These are phyloP conservation scores for Sporothrix brunneoviolacea DNA, from an alignment of 2,329 filamentous ascomycete species.

Conservation along the genomic window DNA sequence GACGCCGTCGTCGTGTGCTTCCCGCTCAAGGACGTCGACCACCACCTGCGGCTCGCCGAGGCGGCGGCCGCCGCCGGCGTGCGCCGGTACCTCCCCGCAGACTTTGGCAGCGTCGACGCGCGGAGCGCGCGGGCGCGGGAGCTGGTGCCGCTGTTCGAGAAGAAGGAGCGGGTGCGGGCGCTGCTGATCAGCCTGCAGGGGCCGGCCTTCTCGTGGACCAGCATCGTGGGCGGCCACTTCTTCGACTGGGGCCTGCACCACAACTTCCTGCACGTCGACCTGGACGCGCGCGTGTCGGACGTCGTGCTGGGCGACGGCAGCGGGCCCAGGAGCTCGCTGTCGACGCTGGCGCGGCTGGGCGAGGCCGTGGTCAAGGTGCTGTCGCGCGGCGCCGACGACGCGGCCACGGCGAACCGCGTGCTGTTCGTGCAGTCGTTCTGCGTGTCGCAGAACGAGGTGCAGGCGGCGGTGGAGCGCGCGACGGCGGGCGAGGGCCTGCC, in stretches of 20 bases:
- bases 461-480: conserved; percentile 28
- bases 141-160: conserved; percentile 31
- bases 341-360: conserved; percentile 29
- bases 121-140: conserved; percentile 27
- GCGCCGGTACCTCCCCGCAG: conserved; percentile 33
- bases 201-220: conserved; percentile 30
- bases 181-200: conserved; percentile 24
- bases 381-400: conserved; percentile 19
- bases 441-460: conserved; percentile 30
- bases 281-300: conserved; percentile 25
- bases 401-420: conserved; percentile 26
- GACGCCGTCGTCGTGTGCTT: conserved; percentile 33
- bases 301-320: conserved; percentile 28
- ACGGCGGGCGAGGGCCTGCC: conserved; percentile 12
- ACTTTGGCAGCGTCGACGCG: conserved; percentile 36
- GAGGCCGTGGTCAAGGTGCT: conserved; percentile 30
- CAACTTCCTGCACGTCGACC: conserved; percentile 31
- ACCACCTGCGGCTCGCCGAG: conserved; percentile 31
- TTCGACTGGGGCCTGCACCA: conserved; percentile 35
- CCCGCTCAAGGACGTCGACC: conserved; percentile 23
- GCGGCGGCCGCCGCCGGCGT: conserved; percentile 33
- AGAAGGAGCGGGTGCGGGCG: conserved; percentile 29
- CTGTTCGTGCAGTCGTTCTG: conserved; percentile 37
- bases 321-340: conserved; percentile 25
- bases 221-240: conserved; percentile 34